Evolutionary conservation across 352 stramenopile genomes (phyloP).

Genomic region (Phytophthora fragariae): DNA sequence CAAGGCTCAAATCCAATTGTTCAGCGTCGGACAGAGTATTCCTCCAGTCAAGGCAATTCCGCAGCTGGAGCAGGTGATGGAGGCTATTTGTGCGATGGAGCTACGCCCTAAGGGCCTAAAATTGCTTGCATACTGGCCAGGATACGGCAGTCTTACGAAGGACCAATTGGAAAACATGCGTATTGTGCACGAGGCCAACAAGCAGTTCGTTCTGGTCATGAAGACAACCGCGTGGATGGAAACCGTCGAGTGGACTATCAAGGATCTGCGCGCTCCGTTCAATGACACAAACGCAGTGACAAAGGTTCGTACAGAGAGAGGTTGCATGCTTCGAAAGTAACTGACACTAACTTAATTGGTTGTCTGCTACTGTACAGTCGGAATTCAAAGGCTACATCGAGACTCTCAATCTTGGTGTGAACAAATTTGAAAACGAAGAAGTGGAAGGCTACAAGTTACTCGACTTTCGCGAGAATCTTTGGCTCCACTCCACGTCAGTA

Average conservation of each 20-base stretch:
- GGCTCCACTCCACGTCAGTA: too few species aligned
- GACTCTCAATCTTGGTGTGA: too few species aligned
- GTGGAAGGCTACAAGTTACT: too few species aligned
- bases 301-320: neutral
- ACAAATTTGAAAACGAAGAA: too few species aligned
- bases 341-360: neutral
- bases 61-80: neutral
- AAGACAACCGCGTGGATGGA: neutral
- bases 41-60: neutral
- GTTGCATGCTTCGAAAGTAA: neutral
- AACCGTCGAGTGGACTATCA: neutral
- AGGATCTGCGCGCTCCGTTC: neutral
- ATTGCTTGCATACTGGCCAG: conserved; percentile 11
- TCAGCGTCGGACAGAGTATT: neutral
- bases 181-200: neutral
- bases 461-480: too few species aligned
- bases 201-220: neutral
- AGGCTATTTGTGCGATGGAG: conserved; percentile 3
- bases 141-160: neutral
- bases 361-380: neutral
- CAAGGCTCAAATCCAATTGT: neutral
- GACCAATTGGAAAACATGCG: neutral
- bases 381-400: too few species aligned
- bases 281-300: neutral
- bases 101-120: neutral